Conservation (phyloP, 805 yeast genomes). For the Saturnispora zaruensis region DNA sequence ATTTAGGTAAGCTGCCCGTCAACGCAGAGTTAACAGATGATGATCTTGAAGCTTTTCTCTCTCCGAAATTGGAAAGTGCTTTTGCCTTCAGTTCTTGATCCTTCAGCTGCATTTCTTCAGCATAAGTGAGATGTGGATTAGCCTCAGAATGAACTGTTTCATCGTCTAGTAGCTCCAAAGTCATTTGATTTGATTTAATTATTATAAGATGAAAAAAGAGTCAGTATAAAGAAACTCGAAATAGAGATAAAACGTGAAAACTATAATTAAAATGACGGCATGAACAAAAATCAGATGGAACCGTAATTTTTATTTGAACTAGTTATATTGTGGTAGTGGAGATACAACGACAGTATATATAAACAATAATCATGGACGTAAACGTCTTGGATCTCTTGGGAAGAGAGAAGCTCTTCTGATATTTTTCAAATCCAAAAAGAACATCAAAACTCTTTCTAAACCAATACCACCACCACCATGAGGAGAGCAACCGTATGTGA, state of each 20-base stretch:
- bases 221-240: not conserved
- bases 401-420: conserved; percentile 97
- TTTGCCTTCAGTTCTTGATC: conserved; percentile 61
- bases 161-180: conserved; percentile 8
- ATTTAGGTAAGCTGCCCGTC: conserved; percentile 13
- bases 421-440: conserved; percentile 92
- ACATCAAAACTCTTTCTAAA: conserved; percentile 97
- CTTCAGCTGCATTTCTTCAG: conserved; percentile 54
- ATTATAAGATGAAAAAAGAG: not conserved
- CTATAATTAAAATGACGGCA: not conserved
- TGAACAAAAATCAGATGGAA: not conserved
- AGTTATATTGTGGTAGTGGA: not conserved
- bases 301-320: not conserved
- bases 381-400: conserved; percentile 97
- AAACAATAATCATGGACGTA: conserved; percentile 57
- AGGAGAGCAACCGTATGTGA: conserved; percentile 92
- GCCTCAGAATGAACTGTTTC: conserved; percentile 6
- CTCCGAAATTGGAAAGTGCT: conserved; percentile 43
- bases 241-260: not conserved
- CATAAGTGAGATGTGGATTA: conserved; percentile 50
- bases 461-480: conserved; percentile 99
- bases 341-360: not conserved
- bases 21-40: conserved; percentile 18
- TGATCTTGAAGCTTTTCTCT: conserved; percentile 23
- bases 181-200: not conserved